Evolutionary conservation across 192 early-diverging fungal species (phyloP), one percentile per base, ranked within the genome.

Genomic region (Dissophora ornata): DNA sequence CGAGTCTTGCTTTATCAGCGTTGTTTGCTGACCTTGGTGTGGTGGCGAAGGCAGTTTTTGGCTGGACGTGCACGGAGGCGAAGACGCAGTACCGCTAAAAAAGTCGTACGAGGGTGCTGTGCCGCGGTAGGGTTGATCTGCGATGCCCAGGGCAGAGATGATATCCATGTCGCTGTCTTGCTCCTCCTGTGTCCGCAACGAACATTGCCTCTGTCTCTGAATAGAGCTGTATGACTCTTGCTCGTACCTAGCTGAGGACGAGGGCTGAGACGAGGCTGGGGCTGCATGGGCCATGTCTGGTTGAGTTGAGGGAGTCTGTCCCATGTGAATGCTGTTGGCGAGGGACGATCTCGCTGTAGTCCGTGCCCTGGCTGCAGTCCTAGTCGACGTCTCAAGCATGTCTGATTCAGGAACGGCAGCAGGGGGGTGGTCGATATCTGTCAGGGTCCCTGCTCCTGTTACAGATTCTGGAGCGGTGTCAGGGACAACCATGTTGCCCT

Each of bases 151-250:
- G 26, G 73, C 59, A 0, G 73, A 77, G 45, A 77, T 67, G 25
- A 77, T 62, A 36, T 77, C 73, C 73, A 77, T 77, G 32, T 77
- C 73, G 19, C 33, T 62, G 26, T 61, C 52, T 30, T 62, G 63
- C 22, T 58, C 64, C 16, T 55, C 52, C 24, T 62, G 68, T 5
- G 52, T 55, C 16, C 68, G 57, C 13, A 30, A n/a, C 18, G 48
- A 54, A 25, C 59, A 40, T 15, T 42, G 46, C 45, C 42, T 56
- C 22, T 64, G 70, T 38, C 13, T 38, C 36, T 38, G 36, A 13
- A 57, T 56, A 15, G 65, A 57, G 32, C 53, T 32, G 38, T 25
- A 48, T 22, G 58, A 28, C n/a, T 52, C 66, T 57, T 57, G 56
- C 7, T 29, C 52, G 24, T 38, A 48, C 26, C 50, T 1, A 29